Conservation (phyloP, 2,329 filamentous ascomycete genomes). For the Colletotrichum incanum region DNA sequence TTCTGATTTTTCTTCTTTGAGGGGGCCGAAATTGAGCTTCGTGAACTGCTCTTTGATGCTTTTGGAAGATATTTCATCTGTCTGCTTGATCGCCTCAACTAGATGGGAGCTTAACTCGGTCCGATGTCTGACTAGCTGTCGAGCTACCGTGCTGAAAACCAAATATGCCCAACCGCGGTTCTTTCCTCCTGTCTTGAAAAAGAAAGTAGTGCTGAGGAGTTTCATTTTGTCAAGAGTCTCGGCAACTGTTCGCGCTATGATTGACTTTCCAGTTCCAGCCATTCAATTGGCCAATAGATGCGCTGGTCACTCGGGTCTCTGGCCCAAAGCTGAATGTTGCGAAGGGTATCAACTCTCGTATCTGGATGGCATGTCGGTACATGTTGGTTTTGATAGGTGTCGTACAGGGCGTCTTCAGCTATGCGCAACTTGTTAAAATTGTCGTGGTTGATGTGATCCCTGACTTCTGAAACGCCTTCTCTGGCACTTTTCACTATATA, state of each 20-base stretch:
- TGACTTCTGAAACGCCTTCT: not conserved
- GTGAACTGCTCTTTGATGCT: not conserved
- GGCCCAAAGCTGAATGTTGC: not conserved
- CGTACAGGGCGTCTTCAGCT: not conserved
- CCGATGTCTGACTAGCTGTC: conserved; percentile 49
- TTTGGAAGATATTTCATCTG: conserved; percentile 2
- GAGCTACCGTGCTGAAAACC: conserved; percentile 58
- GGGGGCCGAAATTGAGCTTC: not conserved
- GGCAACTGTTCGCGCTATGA: conserved; percentile 41
- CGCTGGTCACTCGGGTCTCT: not conserved
- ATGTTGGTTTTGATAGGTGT: not conserved
- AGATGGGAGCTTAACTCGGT: conserved; percentile 47
- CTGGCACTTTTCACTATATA: not conserved
- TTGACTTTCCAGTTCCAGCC: conserved; percentile 47
- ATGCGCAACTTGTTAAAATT: not conserved
- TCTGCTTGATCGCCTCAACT: not conserved
- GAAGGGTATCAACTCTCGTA: not conserved
- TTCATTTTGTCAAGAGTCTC: not conserved
- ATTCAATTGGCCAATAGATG: conserved; percentile 14
- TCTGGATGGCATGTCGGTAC: conserved; percentile 15
- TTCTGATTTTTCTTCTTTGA: fast-evolving
- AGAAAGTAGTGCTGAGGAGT: conserved; percentile 55
- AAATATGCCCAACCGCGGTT: conserved; percentile 53
- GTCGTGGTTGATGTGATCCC: not conserved
- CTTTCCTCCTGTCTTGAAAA: conserved; percentile 58